Evolutionary conservation across 1,139 yeast genomes (phyloP).

Genomic region (Candida smagusa): DNA sequence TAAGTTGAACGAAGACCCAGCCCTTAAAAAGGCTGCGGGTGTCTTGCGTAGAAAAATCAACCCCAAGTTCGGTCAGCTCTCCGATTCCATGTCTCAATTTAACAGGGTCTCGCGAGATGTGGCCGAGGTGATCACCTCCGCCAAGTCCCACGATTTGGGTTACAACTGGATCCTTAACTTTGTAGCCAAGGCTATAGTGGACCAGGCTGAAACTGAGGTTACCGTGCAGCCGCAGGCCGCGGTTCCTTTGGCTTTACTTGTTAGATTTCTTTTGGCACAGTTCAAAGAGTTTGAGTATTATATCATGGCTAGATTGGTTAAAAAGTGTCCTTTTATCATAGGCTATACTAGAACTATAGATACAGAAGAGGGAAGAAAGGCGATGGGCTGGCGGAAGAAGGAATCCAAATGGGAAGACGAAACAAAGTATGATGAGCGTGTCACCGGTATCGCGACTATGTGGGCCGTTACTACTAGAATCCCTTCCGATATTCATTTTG

Average conservation of each 20-base stretch:
- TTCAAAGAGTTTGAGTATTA: conserved; percentile 68
- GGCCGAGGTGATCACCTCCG: conserved; percentile 41
- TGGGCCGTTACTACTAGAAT: conserved; percentile 70
- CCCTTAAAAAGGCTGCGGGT: conserved; percentile 41
- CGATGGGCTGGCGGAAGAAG: conserved; percentile 85
- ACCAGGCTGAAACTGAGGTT: conserved; percentile 93
- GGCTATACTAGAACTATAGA: conserved; percentile 75
- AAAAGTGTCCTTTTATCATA: conserved; percentile 85
- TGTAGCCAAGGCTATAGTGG: conserved; percentile 77
- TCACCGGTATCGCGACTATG: conserved; percentile 79
- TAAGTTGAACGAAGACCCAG: conserved; percentile 41
- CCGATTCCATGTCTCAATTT: conserved; percentile 65
- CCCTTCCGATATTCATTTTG: conserved; percentile 15
- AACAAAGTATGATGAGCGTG: conserved; percentile 73
- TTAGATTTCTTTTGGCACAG: conserved; percentile 50
- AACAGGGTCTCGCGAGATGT: conserved; percentile 51
- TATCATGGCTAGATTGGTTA: conserved; percentile 76
- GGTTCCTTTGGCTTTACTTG: conserved; percentile 69
- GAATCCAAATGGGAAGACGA: conserved; percentile 71
- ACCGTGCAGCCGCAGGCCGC: conserved; percentile 78
- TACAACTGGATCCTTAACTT: conserved; percentile 76
- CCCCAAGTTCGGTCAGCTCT: conserved; percentile 88
- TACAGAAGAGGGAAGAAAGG: conserved; percentile 75
- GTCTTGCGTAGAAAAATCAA: conserved; percentile 66
- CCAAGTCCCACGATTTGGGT: conserved; percentile 47